Conservation (phyloP, 805 yeast genomes). For the Spathaspora boniae region DNA sequence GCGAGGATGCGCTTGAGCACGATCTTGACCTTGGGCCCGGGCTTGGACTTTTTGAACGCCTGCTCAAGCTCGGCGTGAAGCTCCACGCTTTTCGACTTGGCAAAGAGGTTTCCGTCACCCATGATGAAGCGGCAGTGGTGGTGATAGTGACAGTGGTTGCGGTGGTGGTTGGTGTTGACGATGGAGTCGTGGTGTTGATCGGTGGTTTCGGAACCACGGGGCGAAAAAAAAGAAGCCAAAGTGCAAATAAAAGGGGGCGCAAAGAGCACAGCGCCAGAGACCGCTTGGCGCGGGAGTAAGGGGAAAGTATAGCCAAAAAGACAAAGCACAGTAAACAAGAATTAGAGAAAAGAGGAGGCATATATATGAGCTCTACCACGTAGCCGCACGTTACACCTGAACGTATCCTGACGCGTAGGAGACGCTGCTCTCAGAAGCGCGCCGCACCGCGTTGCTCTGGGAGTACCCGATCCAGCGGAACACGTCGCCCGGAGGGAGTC, state of each 20-base stretch:
- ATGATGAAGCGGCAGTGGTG: conserved; percentile 12
- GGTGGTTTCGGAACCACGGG: no score
- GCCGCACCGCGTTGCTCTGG: conserved; percentile 61
- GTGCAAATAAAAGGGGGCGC: no score
- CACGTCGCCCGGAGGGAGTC: conserved; percentile 7
- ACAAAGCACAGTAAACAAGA: no score
- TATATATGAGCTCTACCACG: no score
- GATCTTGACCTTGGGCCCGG: conserved; percentile 32
- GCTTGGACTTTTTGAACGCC: conserved; percentile 40
- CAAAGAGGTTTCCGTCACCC: conserved; percentile 39
- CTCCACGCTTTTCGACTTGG: conserved; percentile 37
- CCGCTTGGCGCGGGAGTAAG: no score
- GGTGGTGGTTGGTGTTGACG: not conserved
- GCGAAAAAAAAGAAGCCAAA: no score
- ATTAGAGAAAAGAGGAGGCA: no score
- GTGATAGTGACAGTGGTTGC: no score
- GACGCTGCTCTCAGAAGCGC: conserved; percentile 69
- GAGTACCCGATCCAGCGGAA: conserved; percentile 77
- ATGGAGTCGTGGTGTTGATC: not conserved
- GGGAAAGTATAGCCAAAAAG: no score
- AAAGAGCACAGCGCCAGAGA: no score
- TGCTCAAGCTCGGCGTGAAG: conserved; percentile 40
- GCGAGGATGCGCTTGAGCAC: conserved; percentile 71
- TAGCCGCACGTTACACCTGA: no score
- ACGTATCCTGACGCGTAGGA: conserved; percentile 83